Evolutionary conservation across 2,329 filamentous ascomycete genomes (phyloP).

Genomic region (Pseudocercospora pini-densiflorae): DNA sequence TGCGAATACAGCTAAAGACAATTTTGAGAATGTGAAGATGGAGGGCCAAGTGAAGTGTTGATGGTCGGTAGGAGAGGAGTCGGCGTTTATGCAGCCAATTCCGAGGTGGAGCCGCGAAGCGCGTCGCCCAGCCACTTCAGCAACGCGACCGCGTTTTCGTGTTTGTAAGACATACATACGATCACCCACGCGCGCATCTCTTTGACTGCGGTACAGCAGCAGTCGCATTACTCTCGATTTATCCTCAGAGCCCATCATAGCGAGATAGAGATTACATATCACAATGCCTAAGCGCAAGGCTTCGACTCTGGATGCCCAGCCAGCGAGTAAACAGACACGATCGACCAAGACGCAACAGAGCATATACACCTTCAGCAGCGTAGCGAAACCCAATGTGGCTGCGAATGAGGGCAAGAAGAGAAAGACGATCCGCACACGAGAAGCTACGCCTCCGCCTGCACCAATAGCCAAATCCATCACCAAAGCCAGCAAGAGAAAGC

Average conservation of each 20-base stretch:
- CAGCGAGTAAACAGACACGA: conserved; percentile 33
- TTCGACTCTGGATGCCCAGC: conserved; percentile 24
- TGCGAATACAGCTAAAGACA: background rate
- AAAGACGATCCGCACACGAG: conserved; percentile 27
- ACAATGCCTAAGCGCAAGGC: conserved; percentile 40
- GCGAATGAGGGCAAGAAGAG: conserved; percentile 29
- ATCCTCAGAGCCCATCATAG: conserved; percentile 26
- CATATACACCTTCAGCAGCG: conserved; percentile 32
- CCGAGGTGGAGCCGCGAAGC: background rate
- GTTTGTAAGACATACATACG: background rate
- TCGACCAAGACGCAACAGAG: conserved; percentile 25
- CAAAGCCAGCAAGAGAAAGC: conserved; percentile 34
- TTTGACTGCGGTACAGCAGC: background rate
- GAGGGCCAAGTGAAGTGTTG: background rate
- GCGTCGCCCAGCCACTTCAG: conserved; percentile 7
- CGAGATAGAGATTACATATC: conserved; percentile 62
- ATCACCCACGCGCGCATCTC: background rate
- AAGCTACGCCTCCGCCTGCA: conserved; percentile 26
- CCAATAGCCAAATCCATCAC: conserved; percentile 8
- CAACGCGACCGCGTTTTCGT: conserved; percentile 2
- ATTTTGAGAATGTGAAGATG: no score
- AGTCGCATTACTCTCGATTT: conserved; percentile 10
- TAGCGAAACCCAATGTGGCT: conserved; percentile 24
- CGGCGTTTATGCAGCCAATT: background rate
- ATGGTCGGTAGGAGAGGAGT: background rate